Conservation (phyloP, 495 filamentous ascomycete genomes). For the Aeminium ludgeri region DNA sequence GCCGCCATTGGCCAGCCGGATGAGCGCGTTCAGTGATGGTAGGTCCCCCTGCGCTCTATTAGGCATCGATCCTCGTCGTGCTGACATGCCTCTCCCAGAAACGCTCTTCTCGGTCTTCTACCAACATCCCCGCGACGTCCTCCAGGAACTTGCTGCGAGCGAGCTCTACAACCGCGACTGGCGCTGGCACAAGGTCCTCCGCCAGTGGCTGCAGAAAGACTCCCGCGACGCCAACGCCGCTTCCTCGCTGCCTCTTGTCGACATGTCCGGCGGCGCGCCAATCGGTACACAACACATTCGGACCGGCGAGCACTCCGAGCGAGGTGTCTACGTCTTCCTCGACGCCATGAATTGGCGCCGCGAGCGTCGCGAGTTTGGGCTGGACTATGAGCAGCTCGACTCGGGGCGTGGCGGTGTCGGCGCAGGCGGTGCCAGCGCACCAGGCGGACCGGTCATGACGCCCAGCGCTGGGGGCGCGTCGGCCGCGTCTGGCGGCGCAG, state of each 20-base stretch:
- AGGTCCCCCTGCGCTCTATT: background rate
- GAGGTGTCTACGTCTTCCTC: conserved; percentile 80
- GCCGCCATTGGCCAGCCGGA: conserved; percentile 59
- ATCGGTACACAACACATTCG: conserved; percentile 48
- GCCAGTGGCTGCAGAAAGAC: conserved; percentile 84
- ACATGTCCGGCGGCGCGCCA: conserved; percentile 8
- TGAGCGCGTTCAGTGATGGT: conserved; percentile 59
- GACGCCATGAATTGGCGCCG: conserved; percentile 71
- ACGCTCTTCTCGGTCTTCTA: conserved; percentile 93
- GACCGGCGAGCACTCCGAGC: conserved; percentile 50
- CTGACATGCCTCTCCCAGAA: conserved; percentile 30
- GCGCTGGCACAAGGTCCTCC: conserved; percentile 79
- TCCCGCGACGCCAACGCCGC: conserved; percentile 22
- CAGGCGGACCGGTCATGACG: too few relatives aligned
- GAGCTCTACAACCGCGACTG: conserved; percentile 74
- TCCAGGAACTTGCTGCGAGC: conserved; percentile 68
- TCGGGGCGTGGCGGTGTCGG: conserved; percentile 8
- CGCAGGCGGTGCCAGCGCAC: background rate
- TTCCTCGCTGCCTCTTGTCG: conserved; percentile 10
- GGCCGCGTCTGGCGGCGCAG: too few relatives aligned
- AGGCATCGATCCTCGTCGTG: background rate
- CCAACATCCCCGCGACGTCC: conserved; percentile 63
- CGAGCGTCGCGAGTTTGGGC: conserved; percentile 58
- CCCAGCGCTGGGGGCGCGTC: too few relatives aligned
- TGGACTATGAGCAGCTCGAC: conserved; percentile 66